Evolutionary conservation across 352 stramenopile genomes (phyloP).

Genomic region (Globisporangium spinosum): DNA sequence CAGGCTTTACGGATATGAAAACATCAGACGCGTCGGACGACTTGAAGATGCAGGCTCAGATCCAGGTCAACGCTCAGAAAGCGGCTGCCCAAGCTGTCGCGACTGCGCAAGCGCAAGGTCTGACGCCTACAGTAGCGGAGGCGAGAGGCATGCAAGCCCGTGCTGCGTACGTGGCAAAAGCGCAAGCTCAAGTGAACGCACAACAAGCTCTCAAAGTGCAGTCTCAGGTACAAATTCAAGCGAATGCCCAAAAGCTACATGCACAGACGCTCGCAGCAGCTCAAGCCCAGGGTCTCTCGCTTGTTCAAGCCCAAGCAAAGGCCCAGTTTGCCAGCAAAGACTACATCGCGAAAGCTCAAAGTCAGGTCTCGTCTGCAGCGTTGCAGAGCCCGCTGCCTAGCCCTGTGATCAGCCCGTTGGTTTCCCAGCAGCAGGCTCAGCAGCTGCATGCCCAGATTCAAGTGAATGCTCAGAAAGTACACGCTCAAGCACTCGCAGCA

Average conservation of each 20-base stretch:
- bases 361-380: conserved; percentile 63
- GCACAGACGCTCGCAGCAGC: conserved; percentile 79
- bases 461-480: conserved; percentile 87
- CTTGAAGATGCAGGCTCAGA: conserved; percentile 80
- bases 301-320: conserved; percentile 84
- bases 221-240: conserved; percentile 88
- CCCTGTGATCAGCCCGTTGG: conserved; percentile 46
- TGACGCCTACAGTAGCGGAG: conserved; percentile 64
- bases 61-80: conserved; percentile 84
- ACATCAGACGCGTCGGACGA: conserved; percentile 48
- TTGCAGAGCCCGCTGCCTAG: conserved; percentile 50
- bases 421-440: conserved; percentile 79
- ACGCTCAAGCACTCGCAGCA: conserved; percentile 82
- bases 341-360: conserved; percentile 88
- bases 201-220: conserved; percentile 81
- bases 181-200: conserved; percentile 80
- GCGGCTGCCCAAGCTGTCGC: conserved; percentile 75
- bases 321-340: conserved; percentile 87
- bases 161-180: conserved; percentile 82
- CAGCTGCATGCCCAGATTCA: conserved; percentile 87
- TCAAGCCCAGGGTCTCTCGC: conserved; percentile 79
- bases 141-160: conserved; percentile 78
- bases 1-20: conserved; percentile 36
- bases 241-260: conserved; percentile 86
- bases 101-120: conserved; percentile 72